phyloP scores from a whole-genome alignment of 2,329 filamentous ascomycete species.

The Aspergillus sp. region DNA sequence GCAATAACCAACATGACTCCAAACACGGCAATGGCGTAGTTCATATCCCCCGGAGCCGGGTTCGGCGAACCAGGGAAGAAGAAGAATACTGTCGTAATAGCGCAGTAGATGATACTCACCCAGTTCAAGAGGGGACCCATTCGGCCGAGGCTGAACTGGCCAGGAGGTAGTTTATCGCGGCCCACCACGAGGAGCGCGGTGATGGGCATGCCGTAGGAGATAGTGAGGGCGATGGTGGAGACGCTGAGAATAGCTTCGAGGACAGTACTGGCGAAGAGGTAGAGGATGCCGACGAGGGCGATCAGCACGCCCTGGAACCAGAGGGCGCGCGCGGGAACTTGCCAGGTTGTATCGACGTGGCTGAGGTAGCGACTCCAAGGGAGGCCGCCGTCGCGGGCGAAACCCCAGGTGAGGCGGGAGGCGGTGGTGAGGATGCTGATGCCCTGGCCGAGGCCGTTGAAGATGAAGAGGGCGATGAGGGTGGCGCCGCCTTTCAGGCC shows the following conservation, averaged over 20 bases:
- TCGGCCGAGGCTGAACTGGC: conserved; percentile 41
- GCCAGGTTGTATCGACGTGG: conserved; percentile 45
- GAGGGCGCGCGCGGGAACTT: conserved; percentile 49
- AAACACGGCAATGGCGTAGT: conserved; percentile 55
- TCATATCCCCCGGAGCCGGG: conserved; percentile 48
- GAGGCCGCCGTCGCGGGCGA: conserved; percentile 50
- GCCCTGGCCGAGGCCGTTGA: conserved; percentile 53
- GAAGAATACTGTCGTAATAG: conserved; percentile 51
- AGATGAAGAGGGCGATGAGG: conserved; percentile 52
- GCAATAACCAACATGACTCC: conserved; percentile 51
- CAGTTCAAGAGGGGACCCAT: conserved; percentile 41
- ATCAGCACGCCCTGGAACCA: conserved; percentile 49
- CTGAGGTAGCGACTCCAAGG: conserved; percentile 44
- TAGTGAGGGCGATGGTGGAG: conserved; percentile 53
- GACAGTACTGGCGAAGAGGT: conserved; percentile 51
- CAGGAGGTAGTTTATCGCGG: conserved; percentile 49
- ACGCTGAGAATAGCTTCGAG: conserved; percentile 52
- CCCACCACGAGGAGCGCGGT: conserved; percentile 45
- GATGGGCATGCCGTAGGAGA: conserved; percentile 51
- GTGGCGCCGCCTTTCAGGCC: conserved; percentile 40
- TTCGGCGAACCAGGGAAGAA: conserved; percentile 48
- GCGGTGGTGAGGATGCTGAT: conserved; percentile 49
- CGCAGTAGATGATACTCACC: conserved; percentile 50
- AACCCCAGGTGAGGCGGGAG: conserved; percentile 52
- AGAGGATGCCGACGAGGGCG: conserved; percentile 50